Conservation (phyloP, 345 rosid species). For the Chamaenerion angustifolium region DNA sequence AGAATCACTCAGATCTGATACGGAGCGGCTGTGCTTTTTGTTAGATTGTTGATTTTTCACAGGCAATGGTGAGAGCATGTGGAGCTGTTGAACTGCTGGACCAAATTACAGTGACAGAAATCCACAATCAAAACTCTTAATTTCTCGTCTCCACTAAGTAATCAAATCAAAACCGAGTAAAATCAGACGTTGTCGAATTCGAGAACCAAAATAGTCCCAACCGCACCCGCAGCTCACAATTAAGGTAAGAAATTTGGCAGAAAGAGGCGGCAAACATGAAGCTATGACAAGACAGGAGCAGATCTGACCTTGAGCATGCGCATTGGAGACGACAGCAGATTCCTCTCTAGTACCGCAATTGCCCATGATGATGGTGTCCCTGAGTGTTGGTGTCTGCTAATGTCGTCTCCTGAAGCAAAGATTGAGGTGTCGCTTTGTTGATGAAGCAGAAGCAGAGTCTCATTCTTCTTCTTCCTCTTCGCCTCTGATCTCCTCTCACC, state of each 20-base stretch:
- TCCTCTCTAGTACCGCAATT: constrained; percentile 97
- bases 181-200: too few species aligned
- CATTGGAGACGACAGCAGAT: constrained; percentile 66
- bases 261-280: not conserved
- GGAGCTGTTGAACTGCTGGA: constrained; percentile 64
- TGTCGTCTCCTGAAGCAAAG: not conserved
- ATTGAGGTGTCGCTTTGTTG: constrained; percentile 3
- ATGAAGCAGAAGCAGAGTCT: constrained; percentile 9
- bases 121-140: constrained; percentile 1
- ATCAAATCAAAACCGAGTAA: too few species aligned
- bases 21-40: constrained; percentile 51
- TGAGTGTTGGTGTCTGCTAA: not conserved
- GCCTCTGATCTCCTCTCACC: not conserved
- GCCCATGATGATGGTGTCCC: constrained; percentile 39
- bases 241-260: not conserved
- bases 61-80: constrained; percentile 24
- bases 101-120: not conserved
- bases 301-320: constrained; percentile 59
- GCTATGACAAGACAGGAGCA: constrained; percentile 1
- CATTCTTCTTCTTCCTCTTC: constrained; percentile 11
- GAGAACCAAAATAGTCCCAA: too few species aligned
- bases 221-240: not conserved
- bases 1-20: constrained; percentile 89
- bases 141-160: not conserved
- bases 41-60: constrained; percentile 22